Evolutionary conservation across 225 moss, liverwort and hornwort genomes (phyloP).

Genomic region (Lunularia cruciata): DNA sequence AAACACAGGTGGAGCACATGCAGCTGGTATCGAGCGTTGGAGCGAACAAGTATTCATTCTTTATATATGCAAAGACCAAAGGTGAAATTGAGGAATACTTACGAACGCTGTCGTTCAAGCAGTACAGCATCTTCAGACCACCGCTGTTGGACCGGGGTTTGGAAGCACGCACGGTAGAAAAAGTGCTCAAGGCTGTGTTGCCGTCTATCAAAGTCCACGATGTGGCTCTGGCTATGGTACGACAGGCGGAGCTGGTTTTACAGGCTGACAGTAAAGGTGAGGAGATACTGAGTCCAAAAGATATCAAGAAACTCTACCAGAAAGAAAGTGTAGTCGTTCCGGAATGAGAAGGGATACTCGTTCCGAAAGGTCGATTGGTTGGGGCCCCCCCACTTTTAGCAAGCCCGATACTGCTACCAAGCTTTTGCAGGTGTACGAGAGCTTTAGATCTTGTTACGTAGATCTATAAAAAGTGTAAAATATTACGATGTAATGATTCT

Average conservation of each 20-base stretch:
- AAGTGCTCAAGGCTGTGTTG: slow-evolving; percentile 20
- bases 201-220: slow-evolving; percentile 35
- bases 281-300: slow-evolving; percentile 26
- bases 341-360: slow-evolving; percentile 3
- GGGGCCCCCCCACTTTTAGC: not conserved
- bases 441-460: slow-evolving; percentile 10
- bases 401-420: not conserved
- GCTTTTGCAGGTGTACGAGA: slow-evolving; percentile 1
- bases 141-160: slow-evolving; percentile 36
- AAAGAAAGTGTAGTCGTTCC: not conserved
- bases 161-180: slow-evolving; percentile 31
- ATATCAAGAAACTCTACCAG: slow-evolving; percentile 28
- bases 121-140: slow-evolving; percentile 41
- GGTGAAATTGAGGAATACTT: slow-evolving; percentile 40
- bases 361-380: not conserved
- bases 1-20: slow-evolving; percentile 30
- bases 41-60: slow-evolving; percentile 31
- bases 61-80: slow-evolving; percentile 38
- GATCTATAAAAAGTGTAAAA: slow-evolving; percentile 14
- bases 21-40: slow-evolving; percentile 33
- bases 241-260: slow-evolving; percentile 40
- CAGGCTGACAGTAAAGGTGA: slow-evolving; percentile 35
- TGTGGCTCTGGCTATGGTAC: slow-evolving; percentile 44
- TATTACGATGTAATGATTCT: slow-evolving; percentile 12
- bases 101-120: slow-evolving; percentile 32